Conservation (phyloP, 1,139 yeast genomes). For the Pichia sorboxylosa region DNA sequence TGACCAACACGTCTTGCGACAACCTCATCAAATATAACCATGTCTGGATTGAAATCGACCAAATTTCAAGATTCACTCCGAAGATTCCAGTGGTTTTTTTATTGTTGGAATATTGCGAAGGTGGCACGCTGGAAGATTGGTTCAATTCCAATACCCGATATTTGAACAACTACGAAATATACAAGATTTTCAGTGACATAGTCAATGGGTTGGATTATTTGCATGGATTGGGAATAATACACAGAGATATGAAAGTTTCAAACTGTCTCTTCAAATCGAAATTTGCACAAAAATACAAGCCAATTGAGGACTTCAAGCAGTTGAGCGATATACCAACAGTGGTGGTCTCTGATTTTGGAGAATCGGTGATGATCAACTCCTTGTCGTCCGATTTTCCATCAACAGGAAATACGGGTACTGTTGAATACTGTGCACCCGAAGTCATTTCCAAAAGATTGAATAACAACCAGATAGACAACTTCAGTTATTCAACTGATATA, state of each 20-base stretch:
- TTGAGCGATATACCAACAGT: conserved; percentile 43
- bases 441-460: conserved; percentile 25
- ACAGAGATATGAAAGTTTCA: conserved; percentile 80
- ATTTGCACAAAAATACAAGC: conserved; percentile 18
- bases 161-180: conserved; percentile 38
- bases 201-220: conserved; percentile 59
- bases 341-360: conserved; percentile 83
- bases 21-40: conserved; percentile 79
- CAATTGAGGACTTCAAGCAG: conserved; percentile 21
- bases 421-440: conserved; percentile 84
- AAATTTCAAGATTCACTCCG: conserved; percentile 45
- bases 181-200: conserved; percentile 56
- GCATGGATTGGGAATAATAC: conserved; percentile 66
- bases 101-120: conserved; percentile 76
- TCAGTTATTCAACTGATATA: conserved; percentile 61
- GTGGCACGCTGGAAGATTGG: conserved; percentile 73
- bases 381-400: conserved; percentile 27
- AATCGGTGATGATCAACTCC: conserved; percentile 48
- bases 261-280: conserved; percentile 54
- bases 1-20: conserved; percentile 18
- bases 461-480: conserved; percentile 17
- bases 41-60: conserved; percentile 80
- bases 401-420: conserved; percentile 75
- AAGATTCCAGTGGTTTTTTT: conserved; percentile 73
- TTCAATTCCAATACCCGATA: conserved; percentile 27